Evolutionary conservation across 2,329 filamentous ascomycete species (phyloP).

Genomic region (Nemania serpens): DNA sequence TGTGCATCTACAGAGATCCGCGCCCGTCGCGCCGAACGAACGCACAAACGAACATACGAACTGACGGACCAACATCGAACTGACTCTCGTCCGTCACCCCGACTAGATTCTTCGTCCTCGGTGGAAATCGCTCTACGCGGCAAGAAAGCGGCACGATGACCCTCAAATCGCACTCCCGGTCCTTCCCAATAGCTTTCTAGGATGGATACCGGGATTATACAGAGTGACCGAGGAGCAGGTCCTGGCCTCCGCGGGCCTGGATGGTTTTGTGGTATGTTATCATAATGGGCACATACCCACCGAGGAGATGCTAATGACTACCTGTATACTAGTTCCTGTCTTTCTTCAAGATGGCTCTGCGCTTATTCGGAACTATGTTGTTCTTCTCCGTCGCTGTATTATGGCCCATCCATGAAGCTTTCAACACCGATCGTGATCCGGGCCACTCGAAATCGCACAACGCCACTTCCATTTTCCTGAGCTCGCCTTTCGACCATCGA

Average conservation of each 20-base stretch:
- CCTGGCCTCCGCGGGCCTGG: constrained; percentile 84
- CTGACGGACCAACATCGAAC: not conserved
- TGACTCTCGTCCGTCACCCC: constrained; percentile 4
- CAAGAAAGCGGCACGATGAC: constrained; percentile 76
- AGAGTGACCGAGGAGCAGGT: constrained; percentile 87
- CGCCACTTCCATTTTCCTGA: not conserved
- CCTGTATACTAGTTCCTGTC: constrained; percentile 66
- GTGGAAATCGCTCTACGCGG: constrained; percentile 91
- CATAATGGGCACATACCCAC: constrained; percentile 37
- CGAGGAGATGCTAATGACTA: constrained; percentile 42
- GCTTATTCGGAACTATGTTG: constrained; percentile 77
- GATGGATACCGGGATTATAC: constrained; percentile 90
- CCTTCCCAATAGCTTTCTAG: constrained; percentile 82
- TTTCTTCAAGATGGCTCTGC: constrained; percentile 95
- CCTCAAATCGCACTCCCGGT: constrained; percentile 67
- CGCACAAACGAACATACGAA: not conserved
- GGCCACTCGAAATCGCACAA: constrained; percentile 1
- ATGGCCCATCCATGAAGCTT: constrained; percentile 81
- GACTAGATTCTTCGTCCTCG: constrained; percentile 78
- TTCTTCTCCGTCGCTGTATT: constrained; percentile 82
- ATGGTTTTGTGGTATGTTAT: constrained; percentile 79
- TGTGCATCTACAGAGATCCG: too few relatives aligned
- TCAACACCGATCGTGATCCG: constrained; percentile 40
- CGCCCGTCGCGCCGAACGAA: too few relatives aligned
- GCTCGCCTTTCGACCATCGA: constrained; percentile 10